Evolutionary conservation across 306 rosid genomes (phyloP).

Genomic region (Medicago ruthenica): DNA sequence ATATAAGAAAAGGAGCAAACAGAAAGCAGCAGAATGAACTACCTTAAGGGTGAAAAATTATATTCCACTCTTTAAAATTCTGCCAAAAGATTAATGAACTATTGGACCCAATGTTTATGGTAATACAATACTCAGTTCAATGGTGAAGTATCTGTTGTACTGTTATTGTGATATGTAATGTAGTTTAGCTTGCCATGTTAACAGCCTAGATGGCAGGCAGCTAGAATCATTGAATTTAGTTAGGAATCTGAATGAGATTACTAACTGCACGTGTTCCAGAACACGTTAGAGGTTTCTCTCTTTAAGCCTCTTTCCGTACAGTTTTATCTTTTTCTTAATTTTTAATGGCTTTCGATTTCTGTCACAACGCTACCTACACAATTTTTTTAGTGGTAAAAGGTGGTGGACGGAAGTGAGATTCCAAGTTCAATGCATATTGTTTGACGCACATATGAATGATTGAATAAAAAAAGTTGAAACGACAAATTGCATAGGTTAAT

Average conservation of each 20-base stretch:
- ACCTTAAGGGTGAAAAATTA: conserved; percentile 25
- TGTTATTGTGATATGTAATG: neutral
- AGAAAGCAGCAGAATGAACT: conserved; percentile 16
- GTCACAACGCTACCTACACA: neutral
- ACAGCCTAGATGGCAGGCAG: neutral
- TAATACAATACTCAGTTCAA: neutral
- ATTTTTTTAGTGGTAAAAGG: neutral
- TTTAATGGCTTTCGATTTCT: neutral
- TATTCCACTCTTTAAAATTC: conserved; percentile 18
- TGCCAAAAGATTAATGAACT: conserved; percentile 29
- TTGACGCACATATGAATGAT: conserved; percentile 2
- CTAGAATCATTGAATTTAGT: neutral
- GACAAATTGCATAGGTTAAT: neutral
- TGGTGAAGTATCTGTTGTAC: neutral
- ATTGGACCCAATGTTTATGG: conserved; percentile 20
- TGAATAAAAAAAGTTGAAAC: neutral
- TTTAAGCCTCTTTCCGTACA: neutral
- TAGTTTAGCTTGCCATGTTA: conserved; percentile 3
- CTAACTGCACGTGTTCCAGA: neutral
- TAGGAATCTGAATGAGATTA: neutral
- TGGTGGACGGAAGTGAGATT: neutral
- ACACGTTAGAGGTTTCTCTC: neutral
- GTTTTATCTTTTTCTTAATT: neutral
- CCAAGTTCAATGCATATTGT: neutral
- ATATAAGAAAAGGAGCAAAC: conserved; percentile 17